phyloP scores from a whole-genome alignment of 306 rosid genomes.

The Herpetospermum pedunculosum region DNA sequence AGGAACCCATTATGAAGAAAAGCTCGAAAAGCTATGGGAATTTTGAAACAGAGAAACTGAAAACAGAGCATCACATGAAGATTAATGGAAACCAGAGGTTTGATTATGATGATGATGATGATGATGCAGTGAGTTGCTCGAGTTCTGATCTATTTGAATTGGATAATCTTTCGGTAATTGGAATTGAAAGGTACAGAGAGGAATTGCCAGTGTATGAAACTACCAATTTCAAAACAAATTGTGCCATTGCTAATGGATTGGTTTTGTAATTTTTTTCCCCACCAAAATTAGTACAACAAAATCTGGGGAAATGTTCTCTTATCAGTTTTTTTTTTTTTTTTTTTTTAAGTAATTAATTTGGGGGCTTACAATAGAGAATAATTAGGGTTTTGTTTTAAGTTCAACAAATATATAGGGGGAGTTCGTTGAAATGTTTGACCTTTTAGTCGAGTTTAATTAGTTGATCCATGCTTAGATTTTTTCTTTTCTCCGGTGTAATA shows the following conservation, averaged over 20 bases:
- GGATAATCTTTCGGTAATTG: constrained; percentile 73
- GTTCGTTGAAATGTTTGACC: too few species aligned
- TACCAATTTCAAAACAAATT: constrained; percentile 63
- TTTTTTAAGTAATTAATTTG: constrained; percentile 25
- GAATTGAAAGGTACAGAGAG: constrained; percentile 76
- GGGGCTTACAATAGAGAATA: constrained; percentile 50
- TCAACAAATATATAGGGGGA: too few species aligned
- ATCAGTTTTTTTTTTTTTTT: constrained; percentile 11
- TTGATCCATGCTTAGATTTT: too few species aligned
- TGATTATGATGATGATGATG: constrained; percentile 23
- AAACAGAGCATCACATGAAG: constrained; percentile 7
- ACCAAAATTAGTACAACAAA: not conserved
- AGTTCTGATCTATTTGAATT: constrained; percentile 96
- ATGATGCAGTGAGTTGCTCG: constrained; percentile 63
- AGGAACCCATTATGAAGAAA: constrained; percentile 14
- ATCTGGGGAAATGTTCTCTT: constrained; percentile 14
- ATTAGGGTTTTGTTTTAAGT: too few species aligned
- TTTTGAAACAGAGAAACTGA: constrained; percentile 39
- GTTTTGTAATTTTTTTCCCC: constrained; percentile 58
- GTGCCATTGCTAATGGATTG: constrained; percentile 75
- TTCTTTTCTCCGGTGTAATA: too few species aligned
- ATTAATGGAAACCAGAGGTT: not conserved
- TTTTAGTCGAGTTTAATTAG: too few species aligned
- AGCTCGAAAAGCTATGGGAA: constrained; percentile 24
- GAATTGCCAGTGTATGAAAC: constrained; percentile 96